Evolutionary conservation across 2,329 filamentous ascomycete genomes (phyloP).

Genomic region (Acephala macrosclerotiorum): DNA sequence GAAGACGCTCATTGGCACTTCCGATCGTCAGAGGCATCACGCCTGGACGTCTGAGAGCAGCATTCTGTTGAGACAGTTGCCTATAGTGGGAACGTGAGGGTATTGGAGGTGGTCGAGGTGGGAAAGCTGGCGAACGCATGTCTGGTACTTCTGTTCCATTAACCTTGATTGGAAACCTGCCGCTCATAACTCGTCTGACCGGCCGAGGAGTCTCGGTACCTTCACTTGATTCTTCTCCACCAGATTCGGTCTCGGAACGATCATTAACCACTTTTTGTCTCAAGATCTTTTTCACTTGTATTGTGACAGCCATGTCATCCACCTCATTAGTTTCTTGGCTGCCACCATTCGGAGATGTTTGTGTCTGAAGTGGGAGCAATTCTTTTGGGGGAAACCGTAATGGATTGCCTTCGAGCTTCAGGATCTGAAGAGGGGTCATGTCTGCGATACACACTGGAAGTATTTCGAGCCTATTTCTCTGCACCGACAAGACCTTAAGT

Average conservation of each 20-base stretch:
- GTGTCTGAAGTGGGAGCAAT: conserved; percentile 65
- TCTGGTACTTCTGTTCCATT: conserved; percentile 75
- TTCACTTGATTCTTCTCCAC: conserved; percentile 72
- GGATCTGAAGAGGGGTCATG: conserved; percentile 86
- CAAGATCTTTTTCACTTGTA: conserved; percentile 68
- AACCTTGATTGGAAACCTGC: conserved; percentile 74
- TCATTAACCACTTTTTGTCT: conserved; percentile 57
- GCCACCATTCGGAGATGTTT: conserved; percentile 62
- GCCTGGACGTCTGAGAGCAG: conserved; percentile 69
- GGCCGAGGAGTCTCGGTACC: conserved; percentile 80
- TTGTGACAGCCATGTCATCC: conserved; percentile 65
- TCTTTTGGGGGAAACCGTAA: conserved; percentile 80
- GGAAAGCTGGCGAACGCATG: conserved; percentile 70
- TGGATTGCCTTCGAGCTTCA: conserved; percentile 90
- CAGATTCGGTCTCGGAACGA: conserved; percentile 61
- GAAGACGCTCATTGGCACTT: conserved; percentile 71
- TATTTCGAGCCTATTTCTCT: conserved; percentile 85
- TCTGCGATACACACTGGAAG: conserved; percentile 85
- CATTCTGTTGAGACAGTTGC: conserved; percentile 72
- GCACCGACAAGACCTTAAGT: conserved; percentile 86
- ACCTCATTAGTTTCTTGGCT: conserved; percentile 63
- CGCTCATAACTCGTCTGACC: conserved; percentile 67
- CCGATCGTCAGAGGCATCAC: conserved; percentile 75
- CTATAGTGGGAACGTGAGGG: conserved; percentile 84
- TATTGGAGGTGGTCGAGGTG: conserved; percentile 79